These are phyloP conservation scores for Acacia confusa DNA, from an alignment of 306 rosid species.

Conservation along the genomic window DNA sequence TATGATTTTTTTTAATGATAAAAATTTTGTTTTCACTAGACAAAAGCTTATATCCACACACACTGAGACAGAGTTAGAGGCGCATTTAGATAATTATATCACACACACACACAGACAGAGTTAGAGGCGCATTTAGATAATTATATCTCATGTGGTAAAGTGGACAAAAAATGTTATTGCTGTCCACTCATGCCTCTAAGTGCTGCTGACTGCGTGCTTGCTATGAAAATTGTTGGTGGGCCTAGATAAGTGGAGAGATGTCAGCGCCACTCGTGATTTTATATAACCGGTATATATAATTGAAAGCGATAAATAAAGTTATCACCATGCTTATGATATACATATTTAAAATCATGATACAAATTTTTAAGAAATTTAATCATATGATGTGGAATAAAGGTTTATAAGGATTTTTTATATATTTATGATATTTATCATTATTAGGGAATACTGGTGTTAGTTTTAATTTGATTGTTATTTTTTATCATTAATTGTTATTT, in stretches of 20 bases:
- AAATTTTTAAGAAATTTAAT: neutral
- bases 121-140: neutral
- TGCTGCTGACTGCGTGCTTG: slow-evolving; percentile 12
- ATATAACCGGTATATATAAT: neutral
- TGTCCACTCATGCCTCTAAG: neutral
- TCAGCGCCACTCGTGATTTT: slow-evolving; percentile 2
- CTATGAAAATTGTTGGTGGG: slow-evolving; percentile 5
- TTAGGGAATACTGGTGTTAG: too few species aligned
- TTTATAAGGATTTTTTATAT: too few species aligned
- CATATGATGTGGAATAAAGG: too few species aligned
- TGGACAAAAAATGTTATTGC: neutral
- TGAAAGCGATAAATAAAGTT: neutral
- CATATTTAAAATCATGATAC: neutral
- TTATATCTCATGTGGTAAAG: neutral
- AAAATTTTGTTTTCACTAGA: too few species aligned
- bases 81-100: too few species aligned
- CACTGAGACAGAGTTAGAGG: too few species aligned
- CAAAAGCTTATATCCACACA: too few species aligned
- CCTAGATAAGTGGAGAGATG: slow-evolving; percentile 12
- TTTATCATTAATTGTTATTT: too few species aligned
- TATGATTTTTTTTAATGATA: too few species aligned
- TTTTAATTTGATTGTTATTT: too few species aligned
- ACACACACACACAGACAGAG: too few species aligned
- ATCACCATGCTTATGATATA: neutral
- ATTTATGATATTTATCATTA: too few species aligned